These are phyloP conservation scores for Aspergillus latus DNA, from an alignment of 2,329 filamentous ascomycete genomes.

Conservation along the genomic window DNA sequence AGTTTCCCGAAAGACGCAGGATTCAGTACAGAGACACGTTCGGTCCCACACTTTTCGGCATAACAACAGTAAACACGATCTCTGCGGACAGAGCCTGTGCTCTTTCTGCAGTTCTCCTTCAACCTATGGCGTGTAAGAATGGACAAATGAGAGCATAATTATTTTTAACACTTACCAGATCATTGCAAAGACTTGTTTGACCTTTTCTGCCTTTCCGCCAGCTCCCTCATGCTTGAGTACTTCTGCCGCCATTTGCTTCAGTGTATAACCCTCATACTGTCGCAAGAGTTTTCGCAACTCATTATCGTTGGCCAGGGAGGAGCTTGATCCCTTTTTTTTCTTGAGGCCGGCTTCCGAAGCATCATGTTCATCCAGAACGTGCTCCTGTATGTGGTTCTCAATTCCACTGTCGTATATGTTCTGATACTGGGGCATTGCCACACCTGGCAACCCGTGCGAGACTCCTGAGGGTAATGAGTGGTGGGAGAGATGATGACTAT, in stretches of 20 bases:
- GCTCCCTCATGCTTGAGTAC: conserved; percentile 51
- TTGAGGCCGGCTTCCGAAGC: conserved; percentile 44
- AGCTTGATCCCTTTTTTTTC: conserved; percentile 49
- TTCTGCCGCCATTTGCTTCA: conserved; percentile 50
- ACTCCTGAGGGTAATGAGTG: conserved; percentile 40
- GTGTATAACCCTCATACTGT: conserved; percentile 47
- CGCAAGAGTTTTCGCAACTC: conserved; percentile 49
- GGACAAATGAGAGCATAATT: neutral
- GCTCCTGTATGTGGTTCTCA: conserved; percentile 44
- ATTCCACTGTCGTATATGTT: conserved; percentile 44
- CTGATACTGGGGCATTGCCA: conserved; percentile 40
- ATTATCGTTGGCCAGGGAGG: conserved; percentile 51
- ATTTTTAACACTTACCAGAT: conserved; percentile 43
- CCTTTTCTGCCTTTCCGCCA: conserved; percentile 52
- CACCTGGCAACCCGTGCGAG: conserved; percentile 32
- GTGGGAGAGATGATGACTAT: conserved; percentile 35
- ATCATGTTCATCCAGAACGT: conserved; percentile 43
- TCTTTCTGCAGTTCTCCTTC: conserved; percentile 49
- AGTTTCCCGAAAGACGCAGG: conserved; percentile 97
- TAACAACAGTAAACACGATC: conserved; percentile 96
- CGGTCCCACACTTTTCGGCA: conserved; percentile 85
- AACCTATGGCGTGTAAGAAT: conserved; percentile 37
- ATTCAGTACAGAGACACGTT: conserved; percentile 91
- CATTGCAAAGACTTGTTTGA: conserved; percentile 55
- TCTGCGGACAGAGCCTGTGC: conserved; percentile 71